Evolutionary conservation across 1,284 basidiomycete genomes (phyloP).

Genomic region (Paramarasmius palmivorus): DNA sequence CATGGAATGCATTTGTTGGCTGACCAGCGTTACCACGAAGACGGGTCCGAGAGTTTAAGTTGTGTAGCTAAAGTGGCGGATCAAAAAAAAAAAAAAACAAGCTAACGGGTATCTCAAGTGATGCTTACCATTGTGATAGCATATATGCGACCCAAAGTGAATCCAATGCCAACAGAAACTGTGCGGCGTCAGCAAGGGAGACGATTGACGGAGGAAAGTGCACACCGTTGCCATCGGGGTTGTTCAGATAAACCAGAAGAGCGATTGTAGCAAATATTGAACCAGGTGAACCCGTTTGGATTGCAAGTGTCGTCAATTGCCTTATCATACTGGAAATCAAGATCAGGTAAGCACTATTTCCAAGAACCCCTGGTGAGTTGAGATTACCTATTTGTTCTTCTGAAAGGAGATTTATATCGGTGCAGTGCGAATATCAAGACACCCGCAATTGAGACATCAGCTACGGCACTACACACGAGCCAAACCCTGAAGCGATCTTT

Average conservation of each 20-base stretch:
- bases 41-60: not conserved
- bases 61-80: not conserved
- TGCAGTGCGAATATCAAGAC: not conserved
- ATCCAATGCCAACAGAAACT: constrained; percentile 2
- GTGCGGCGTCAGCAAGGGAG: not conserved
- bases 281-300: not conserved
- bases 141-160: not conserved
- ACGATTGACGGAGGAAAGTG: not conserved
- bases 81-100: too few relatives aligned
- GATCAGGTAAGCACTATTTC: too few relatives aligned
- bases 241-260: not conserved
- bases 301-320: not conserved
- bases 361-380: too few relatives aligned
- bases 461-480: not conserved
- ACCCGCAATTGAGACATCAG: not conserved
- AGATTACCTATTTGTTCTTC: constrained; percentile 1
- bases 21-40: not conserved
- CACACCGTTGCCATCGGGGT: not conserved
- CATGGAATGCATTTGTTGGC: not conserved
- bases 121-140: too few relatives aligned
- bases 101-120: too few relatives aligned
- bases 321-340: not conserved
- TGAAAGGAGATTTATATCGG: not conserved
- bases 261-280: constrained; percentile 1
- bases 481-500: not conserved